These are phyloP conservation scores for Aspergillus japonicus DNA, from an alignment of 2,329 filamentous ascomycete genomes.

Conservation along the genomic window DNA sequence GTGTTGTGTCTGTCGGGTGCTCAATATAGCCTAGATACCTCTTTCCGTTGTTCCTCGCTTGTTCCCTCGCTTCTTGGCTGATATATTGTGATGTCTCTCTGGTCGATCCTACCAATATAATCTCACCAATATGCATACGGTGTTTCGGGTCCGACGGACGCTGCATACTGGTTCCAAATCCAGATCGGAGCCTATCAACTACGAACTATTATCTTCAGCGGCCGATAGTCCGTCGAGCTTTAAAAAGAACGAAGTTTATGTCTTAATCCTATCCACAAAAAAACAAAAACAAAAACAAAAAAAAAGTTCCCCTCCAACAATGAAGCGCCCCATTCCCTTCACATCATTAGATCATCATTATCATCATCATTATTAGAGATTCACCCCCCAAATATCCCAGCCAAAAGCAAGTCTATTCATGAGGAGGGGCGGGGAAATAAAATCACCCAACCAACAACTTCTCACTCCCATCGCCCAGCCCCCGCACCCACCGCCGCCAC, in stretches of 20 bases:
- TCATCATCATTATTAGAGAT: constrained; percentile 51
- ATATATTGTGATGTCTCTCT: neutral
- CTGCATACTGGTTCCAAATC: neutral
- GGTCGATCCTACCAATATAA: neutral
- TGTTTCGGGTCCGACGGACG: no score
- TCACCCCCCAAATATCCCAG: neutral
- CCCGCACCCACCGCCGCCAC: constrained; percentile 71
- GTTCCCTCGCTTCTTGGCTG: neutral
- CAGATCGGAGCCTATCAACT: no score
- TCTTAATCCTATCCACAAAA: neutral
- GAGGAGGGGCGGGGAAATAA: neutral
- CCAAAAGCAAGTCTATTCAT: neutral
- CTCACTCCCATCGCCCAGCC: constrained; percentile 30
- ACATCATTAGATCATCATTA: neutral
- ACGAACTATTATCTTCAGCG: no score
- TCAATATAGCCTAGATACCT: constrained; percentile 2
- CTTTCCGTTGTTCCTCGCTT: neutral
- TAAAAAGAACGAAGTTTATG: neutral
- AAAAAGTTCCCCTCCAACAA: no score
- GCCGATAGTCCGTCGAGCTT: no score
- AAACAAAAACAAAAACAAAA: no score
- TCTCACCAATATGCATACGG: neutral
- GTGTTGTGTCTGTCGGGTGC: neutral
- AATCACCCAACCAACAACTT: constrained; percentile 18
- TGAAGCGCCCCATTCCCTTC: neutral